Evolutionary conservation across 495 filamentous ascomycete species (phyloP).

Genomic region (Daldinia decipiens): DNA sequence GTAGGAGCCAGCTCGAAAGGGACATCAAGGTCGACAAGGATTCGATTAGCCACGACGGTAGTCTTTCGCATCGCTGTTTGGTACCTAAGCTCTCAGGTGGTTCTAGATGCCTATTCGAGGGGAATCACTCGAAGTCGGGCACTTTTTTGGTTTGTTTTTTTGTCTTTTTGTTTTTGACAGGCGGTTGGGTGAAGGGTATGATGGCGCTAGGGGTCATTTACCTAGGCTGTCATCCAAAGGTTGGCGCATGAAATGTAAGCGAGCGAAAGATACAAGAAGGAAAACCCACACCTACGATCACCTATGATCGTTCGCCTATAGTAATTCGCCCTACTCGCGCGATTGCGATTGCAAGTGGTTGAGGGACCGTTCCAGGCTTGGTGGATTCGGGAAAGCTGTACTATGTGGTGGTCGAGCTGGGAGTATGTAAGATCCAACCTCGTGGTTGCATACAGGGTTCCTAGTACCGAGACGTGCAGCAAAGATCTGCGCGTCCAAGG

Average conservation of each 20-base stretch:
- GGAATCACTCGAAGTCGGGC: conserved; percentile 8
- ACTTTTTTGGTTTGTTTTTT: neutral
- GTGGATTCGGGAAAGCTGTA: conserved; percentile 23
- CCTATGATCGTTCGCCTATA: too few relatives aligned
- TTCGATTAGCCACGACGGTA: neutral
- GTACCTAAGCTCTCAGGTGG: conserved; percentile 6
- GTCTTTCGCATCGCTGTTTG: conserved; percentile 5
- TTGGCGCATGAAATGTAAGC: conserved; percentile 21
- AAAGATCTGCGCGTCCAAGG: conserved; percentile 42
- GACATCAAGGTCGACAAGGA: conserved; percentile 19
- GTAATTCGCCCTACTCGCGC: neutral
- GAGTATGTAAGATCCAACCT: conserved; percentile 38
- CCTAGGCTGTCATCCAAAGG: conserved; percentile 41
- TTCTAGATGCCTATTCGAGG: conserved; percentile 10
- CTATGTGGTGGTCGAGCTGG: conserved; percentile 20
- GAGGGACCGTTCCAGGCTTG: conserved; percentile 37
- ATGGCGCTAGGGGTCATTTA: conserved; percentile 35
- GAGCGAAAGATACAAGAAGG: conserved; percentile 9
- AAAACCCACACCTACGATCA: conserved; percentile 8
- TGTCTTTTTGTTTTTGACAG: conserved; percentile 28
- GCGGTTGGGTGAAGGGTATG: conserved; percentile 11
- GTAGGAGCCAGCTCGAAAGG: conserved; percentile 11
- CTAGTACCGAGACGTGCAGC: conserved; percentile 46
- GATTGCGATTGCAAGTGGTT: conserved; percentile 22
- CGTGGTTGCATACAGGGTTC: conserved; percentile 37